Conservation (phyloP, 2,329 filamentous ascomycete species). For the Phialemoniopsis sp. region DNA sequence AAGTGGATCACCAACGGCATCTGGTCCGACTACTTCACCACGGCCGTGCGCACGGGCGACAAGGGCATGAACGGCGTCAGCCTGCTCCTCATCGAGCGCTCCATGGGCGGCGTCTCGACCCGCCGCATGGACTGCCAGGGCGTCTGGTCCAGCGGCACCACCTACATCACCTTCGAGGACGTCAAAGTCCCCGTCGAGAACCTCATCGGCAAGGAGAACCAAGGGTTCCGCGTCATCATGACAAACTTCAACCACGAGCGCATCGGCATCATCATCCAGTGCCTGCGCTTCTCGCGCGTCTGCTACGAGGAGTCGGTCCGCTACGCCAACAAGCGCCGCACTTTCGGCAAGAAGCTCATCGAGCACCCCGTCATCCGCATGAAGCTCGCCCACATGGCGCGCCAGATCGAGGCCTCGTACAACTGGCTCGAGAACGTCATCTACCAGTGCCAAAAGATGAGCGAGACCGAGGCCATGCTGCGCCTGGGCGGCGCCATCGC, state of each 20-base stretch:
- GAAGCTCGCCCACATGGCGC: slow-evolving; percentile 97
- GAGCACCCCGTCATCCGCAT: slow-evolving; percentile 96
- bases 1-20: slow-evolving; percentile 99
- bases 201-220: slow-evolving; percentile 94
- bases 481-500: slow-evolving; percentile 93
- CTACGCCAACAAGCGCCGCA: slow-evolving; percentile 95
- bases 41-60: slow-evolving; percentile 84
- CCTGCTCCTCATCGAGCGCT: slow-evolving; percentile 87
- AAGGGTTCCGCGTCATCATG: slow-evolving; percentile 99
- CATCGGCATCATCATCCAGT: slow-evolving; percentile 98
- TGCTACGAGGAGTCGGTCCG: slow-evolving; percentile 96
- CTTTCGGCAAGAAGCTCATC: slow-evolving; percentile 94
- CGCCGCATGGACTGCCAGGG: slow-evolving; percentile 98
- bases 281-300: slow-evolving; percentile 88
- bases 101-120: slow-evolving; percentile 79
- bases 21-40: slow-evolving; percentile 97
- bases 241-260: slow-evolving; percentile 99
- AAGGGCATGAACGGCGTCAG: slow-evolving; percentile 90
- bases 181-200: slow-evolving; percentile 99
- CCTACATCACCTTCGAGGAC: slow-evolving; percentile 97
- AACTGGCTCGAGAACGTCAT: slow-evolving; percentile 95
- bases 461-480: slow-evolving; percentile 91
- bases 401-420: slow-evolving; percentile 95
- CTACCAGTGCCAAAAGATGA: slow-evolving; percentile 90
- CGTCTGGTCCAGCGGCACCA: slow-evolving; percentile 92